Evolutionary conservation across 2,329 filamentous ascomycete species (phyloP).

Genomic region (Stachybotrys chartarum): DNA sequence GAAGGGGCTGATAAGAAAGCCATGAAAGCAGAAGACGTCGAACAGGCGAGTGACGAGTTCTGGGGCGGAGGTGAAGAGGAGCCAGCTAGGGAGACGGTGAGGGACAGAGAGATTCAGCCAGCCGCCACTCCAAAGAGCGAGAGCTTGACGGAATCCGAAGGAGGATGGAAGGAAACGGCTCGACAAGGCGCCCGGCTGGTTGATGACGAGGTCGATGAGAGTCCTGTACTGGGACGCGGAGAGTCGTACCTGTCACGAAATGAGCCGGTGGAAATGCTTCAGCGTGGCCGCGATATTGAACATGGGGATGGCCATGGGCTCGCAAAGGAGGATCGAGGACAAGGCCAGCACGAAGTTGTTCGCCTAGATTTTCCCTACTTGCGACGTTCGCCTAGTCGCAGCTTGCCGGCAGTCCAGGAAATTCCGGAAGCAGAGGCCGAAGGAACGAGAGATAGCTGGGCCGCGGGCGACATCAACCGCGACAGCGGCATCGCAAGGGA

Average conservation of each 20-base stretch:
- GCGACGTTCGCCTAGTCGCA: slow-evolving; percentile 33
- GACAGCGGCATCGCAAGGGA: slow-evolving; percentile 27
- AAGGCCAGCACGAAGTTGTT: slow-evolving; percentile 10
- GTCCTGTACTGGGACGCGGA: slow-evolving; percentile 27
- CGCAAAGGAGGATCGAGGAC: slow-evolving; percentile 20
- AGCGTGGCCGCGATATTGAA: slow-evolving; percentile 19
- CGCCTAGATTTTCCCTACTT: slow-evolving; percentile 27
- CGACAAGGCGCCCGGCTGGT: slow-evolving; percentile 15
- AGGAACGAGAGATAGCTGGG: slow-evolving; percentile 10
- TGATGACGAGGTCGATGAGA: slow-evolving; percentile 24
- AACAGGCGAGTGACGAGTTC: slow-evolving; percentile 14
- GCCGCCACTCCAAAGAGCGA: slow-evolving; percentile 8
- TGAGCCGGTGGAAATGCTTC: slow-evolving; percentile 18
- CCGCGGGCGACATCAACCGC: slow-evolving; percentile 28
- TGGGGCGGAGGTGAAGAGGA: slow-evolving; percentile 15
- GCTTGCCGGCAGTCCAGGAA: slow-evolving; percentile 46
- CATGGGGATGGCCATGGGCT: slow-evolving; percentile 19
- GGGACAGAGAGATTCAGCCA: slow-evolving; percentile 6
- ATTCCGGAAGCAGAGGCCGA: slow-evolving; percentile 37
- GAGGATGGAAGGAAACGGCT: slow-evolving; percentile 13
- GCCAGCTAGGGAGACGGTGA: not conserved
- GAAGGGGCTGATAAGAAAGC: slow-evolving; percentile 33
- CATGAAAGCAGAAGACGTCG: slow-evolving; percentile 13
- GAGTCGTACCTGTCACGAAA: slow-evolving; percentile 10
- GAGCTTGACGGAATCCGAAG: slow-evolving; percentile 11